Evolutionary conservation across 768 basidiomycete genomes (phyloP).

Genomic region (Lentinula raphanica): DNA sequence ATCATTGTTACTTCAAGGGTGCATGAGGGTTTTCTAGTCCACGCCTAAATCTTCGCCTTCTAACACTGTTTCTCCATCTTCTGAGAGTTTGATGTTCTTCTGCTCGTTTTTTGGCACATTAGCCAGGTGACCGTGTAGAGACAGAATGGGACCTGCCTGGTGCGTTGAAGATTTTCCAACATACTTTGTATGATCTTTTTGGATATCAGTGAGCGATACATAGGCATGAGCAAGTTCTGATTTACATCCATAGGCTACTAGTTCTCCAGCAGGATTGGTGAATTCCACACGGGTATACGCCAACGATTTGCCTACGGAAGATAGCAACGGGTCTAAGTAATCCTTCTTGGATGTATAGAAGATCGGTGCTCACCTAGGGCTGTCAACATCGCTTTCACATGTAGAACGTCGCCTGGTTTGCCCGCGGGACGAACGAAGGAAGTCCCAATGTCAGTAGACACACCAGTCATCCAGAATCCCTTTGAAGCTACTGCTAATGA

Average conservation of each 20-base stretch:
- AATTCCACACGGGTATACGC: conserved; percentile 84
- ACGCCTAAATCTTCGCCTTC: conserved; percentile 54
- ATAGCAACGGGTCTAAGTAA: background rate
- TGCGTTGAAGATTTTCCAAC: conserved; percentile 62
- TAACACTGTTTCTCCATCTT: conserved; percentile 67
- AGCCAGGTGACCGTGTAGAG: background rate
- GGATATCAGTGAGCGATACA: background rate
- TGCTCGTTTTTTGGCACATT: conserved; percentile 23
- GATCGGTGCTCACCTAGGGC: conserved; percentile 50
- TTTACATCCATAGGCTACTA: conserved; percentile 82
- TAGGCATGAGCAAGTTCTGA: conserved; percentile 5
- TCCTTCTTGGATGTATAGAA: background rate
- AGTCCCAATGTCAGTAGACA: conserved; percentile 76
- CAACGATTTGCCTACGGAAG: conserved; percentile 59
- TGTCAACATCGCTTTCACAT: conserved; percentile 59
- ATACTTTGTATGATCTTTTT: conserved; percentile 79
- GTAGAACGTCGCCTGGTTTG: conserved; percentile 59
- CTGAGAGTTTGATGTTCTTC: conserved; percentile 75
- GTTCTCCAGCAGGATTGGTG: conserved; percentile 51
- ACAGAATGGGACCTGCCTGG: conserved; percentile 24
- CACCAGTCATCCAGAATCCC: conserved; percentile 84
- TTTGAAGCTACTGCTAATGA: conserved; percentile 79
- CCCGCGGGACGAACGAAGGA: conserved; percentile 78
- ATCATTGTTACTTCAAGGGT: too few species aligned
- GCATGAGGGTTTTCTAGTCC: too few species aligned